Percentiles rank a stretch among this genome's conserved stretches.
Conservation (phyloP, 225 moss, liverwort and hornwort species). For the Polytrichum formosum region DNA sequence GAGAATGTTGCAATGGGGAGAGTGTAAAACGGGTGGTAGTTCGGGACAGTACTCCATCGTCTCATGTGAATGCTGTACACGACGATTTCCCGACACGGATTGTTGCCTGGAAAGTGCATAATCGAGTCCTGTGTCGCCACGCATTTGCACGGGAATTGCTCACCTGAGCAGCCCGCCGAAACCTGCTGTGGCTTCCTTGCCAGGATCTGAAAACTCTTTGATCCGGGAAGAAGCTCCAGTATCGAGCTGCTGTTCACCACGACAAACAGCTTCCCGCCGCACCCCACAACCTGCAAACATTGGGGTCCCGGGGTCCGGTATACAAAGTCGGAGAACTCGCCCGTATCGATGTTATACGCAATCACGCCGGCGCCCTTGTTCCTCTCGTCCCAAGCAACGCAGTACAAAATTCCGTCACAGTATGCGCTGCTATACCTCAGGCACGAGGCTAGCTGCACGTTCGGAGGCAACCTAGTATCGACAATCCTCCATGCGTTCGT, state of each 20-base stretch:
- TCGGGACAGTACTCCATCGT: slow-evolving; percentile 13
- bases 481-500: slow-evolving; percentile 4
- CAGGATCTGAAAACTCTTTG: slow-evolving; percentile 5
- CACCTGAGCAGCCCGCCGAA: slow-evolving; percentile 14
- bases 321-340: slow-evolving; percentile 12
- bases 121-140: slow-evolving; percentile 17
- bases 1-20: slow-evolving; percentile 19
- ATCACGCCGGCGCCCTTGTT: slow-evolving; percentile 17
- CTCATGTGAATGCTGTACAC: slow-evolving; percentile 13
- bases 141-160: slow-evolving; percentile 16
- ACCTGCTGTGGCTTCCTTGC: slow-evolving; percentile 16
- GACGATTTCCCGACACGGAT: slow-evolving; percentile 12
- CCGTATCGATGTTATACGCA: slow-evolving; percentile 11
- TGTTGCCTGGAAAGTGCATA: slow-evolving; percentile 16
- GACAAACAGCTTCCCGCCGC: slow-evolving; percentile 11
- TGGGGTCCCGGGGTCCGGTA: slow-evolving; percentile 18
- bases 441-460: slow-evolving; percentile 6
- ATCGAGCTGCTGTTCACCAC: slow-evolving; percentile 16
- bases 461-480: slow-evolving; percentile 11
- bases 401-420: slow-evolving; percentile 16
- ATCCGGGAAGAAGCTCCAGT: slow-evolving; percentile 9
- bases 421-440: slow-evolving; percentile 17
- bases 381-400: slow-evolving; percentile 17
- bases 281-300: slow-evolving; percentile 19
- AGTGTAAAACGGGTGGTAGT: slow-evolving; percentile 21